These are phyloP conservation scores for Trichoderma simmonsii DNA, from an alignment of 2,329 filamentous ascomycete species.

Conservation along the genomic window DNA sequence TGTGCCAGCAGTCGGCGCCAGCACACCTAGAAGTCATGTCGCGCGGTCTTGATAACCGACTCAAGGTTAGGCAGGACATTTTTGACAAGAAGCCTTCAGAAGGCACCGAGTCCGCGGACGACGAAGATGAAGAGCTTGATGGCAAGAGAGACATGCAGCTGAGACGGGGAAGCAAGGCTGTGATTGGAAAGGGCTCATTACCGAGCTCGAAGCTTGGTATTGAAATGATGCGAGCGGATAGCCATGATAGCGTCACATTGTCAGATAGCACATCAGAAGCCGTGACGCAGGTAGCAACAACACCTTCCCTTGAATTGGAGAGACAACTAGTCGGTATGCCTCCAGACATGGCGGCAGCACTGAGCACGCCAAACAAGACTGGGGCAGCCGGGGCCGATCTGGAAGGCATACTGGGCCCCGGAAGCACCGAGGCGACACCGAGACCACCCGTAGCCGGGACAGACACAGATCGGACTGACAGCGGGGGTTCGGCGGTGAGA, in stretches of 20 bases:
- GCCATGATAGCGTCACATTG: constrained; percentile 72
- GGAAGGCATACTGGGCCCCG: constrained; percentile 15
- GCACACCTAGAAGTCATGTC: constrained; percentile 53
- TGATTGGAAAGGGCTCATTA: constrained; percentile 50
- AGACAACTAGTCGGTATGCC: constrained; percentile 29
- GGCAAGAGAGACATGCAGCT: constrained; percentile 44
- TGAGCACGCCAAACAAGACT: constrained; percentile 26
- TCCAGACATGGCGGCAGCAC: constrained; percentile 16
- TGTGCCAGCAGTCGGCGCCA: constrained; percentile 64
- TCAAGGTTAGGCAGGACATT: constrained; percentile 70
- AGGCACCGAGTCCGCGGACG: constrained; percentile 81
- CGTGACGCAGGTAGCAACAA: constrained; percentile 50
- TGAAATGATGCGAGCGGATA: constrained; percentile 98
- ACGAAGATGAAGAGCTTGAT: constrained; percentile 89
- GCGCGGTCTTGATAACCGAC: constrained; percentile 66
- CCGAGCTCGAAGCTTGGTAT: constrained; percentile 87
- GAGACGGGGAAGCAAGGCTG: constrained; percentile 41
- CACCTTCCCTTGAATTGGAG: constrained; percentile 44
- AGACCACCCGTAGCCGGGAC: constrained; percentile 32
- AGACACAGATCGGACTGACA: constrained; percentile 19
- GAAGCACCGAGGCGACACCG: constrained; percentile 44
- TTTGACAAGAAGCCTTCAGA: constrained; percentile 71
- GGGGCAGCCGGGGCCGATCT: constrained; percentile 3
- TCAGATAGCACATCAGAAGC: constrained; percentile 51
- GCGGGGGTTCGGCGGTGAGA: neutral